Evolutionary conservation across 202 grass and related monocot species (phyloP), one percentile per base, ranked within the genome.

Genomic region (Bolboschoenoplectus hybrid): DNA sequence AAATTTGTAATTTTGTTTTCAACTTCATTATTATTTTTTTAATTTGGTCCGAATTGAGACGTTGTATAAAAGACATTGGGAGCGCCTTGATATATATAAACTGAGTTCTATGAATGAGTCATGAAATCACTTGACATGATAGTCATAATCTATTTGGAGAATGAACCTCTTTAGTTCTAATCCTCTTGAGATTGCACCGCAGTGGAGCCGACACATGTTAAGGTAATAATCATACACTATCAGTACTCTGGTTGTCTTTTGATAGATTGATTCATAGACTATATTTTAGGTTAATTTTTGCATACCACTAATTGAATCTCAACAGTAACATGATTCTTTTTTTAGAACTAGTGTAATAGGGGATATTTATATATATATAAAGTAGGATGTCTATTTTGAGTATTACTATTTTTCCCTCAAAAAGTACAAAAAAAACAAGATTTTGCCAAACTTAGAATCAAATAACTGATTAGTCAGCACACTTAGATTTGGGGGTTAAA

Each of bases 61-160:
- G 50, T 77, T 57, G 74, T 57, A 61, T 63, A 82, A 82, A 82
- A 82, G 80, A 66, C 56, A 82, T 69, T 35, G 63, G 63, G 81
- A 83, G 63, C 62, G 46, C 43, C 63, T 82, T 83, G 81, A 83
- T 83, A 67, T 63, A 83, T 83, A 67, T 63, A 83, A 82, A 77
- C 49, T 57, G 34, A 78, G 12, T 76, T 82, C 32, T 46, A 51
- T 69, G 44, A 40, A 36, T 83, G 81, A 83, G 45, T 83, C 65
- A 52, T 51, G 46, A 83, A 63, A 83, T 67, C 26, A 69, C 61
- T 20, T 32, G 32, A 66, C 68, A 67, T 32, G 32, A 66, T 83
- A 67, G 44, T 64, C 38, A 81, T 62, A 45, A 57, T 82, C 63
- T 16, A 39, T 51, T 17, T 50, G 64, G 43, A 83, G 81, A 82